These are phyloP conservation scores for Paraconiothyrium brasiliense DNA, from an alignment of 2,329 filamentous ascomycete genomes.

Conservation along the genomic window DNA sequence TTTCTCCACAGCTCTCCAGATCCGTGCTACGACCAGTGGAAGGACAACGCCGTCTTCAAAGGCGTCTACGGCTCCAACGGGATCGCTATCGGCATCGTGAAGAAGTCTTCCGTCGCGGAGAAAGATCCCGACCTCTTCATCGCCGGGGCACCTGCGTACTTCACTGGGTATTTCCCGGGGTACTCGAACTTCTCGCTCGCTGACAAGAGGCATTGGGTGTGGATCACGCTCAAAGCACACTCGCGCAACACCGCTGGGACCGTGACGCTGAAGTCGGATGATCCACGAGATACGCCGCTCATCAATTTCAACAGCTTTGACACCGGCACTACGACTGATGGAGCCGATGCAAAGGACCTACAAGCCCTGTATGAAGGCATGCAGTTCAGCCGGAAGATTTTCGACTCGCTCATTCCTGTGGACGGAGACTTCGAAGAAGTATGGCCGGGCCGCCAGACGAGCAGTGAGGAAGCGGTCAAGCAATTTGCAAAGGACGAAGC, in stretches of 20 bases:
- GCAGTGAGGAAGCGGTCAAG: constrained; percentile 55
- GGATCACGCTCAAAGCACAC: constrained; percentile 67
- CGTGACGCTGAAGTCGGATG: constrained; percentile 66
- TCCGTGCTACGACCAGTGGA: constrained; percentile 57
- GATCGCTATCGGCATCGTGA: constrained; percentile 59
- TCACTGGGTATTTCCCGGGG: constrained; percentile 64
- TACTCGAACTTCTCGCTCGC: constrained; percentile 59
- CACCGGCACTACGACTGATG: constrained; percentile 64
- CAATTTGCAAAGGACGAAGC: constrained; percentile 38
- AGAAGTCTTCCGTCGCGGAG: constrained; percentile 52
- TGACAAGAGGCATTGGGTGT: constrained; percentile 58
- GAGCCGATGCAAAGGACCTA: constrained; percentile 64
- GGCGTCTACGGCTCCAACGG: constrained; percentile 62
- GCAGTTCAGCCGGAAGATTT: constrained; percentile 58
- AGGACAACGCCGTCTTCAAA: constrained; percentile 44
- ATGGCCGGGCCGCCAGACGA: constrained; percentile 59
- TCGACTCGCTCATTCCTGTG: constrained; percentile 52
- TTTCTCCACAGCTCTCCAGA: constrained; percentile 49
- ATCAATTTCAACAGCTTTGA: constrained; percentile 55
- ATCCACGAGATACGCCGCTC: constrained; percentile 69
- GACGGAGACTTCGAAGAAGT: constrained; percentile 57
- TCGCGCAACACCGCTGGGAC: constrained; percentile 68
- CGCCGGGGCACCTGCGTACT: constrained; percentile 63
- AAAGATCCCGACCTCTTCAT: constrained; percentile 63
- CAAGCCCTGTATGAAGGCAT: constrained; percentile 66